Base-by-base conservation (phyloP, 225 moss, liverwort and hornwort genomes). In the Ulota crispa region DNA sequence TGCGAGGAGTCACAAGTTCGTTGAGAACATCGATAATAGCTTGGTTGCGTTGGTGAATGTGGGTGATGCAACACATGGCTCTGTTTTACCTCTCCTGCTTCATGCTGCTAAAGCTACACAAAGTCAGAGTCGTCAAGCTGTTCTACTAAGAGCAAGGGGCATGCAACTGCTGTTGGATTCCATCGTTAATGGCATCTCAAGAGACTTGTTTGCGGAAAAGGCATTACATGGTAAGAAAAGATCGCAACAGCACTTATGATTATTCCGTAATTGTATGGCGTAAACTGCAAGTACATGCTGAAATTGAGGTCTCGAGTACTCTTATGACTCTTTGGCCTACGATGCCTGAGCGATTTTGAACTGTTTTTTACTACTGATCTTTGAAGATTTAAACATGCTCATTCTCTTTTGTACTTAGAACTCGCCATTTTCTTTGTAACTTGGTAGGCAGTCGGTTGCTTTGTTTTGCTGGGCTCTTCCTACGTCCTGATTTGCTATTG, bases 91-190 rank as follows among this genome's bases (percentile, higher is more conserved):
- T 45, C 88, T 97, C 78, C 83, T 97, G 77, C 90, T 94, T 72
- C 92, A 94, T 78, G 92, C 89, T 85, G 93, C 94, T 50, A 92
- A 91, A 90, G 92, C 93, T 67, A 88, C 93, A 74, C 95, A 95
- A 85, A 91, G 92, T 55, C 95, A 95, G 82, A 94, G 89, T 81
- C 92, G 89, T 62, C 97, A 94, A 68, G 95, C 94, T 80, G 93
- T 97, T 78, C 78, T 97, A 73, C 87, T 97, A 39, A 91, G 97
- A 83, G 91, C 95, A 87, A 92, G 97, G 69, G 97, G 97, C 66
- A 89, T 97, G 92, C 97, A 97, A 85, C 81, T 97, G 71, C 84
- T 95, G 53, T 83, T 93, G 80, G 97, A 97, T 87, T 95, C 97
- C 60, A 87, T 97, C 53, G 77, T 77, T 42, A 89, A 89, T 84